Conservation (phyloP, 2,329 filamentous ascomycete genomes). For the Calonectria henricotiae region DNA sequence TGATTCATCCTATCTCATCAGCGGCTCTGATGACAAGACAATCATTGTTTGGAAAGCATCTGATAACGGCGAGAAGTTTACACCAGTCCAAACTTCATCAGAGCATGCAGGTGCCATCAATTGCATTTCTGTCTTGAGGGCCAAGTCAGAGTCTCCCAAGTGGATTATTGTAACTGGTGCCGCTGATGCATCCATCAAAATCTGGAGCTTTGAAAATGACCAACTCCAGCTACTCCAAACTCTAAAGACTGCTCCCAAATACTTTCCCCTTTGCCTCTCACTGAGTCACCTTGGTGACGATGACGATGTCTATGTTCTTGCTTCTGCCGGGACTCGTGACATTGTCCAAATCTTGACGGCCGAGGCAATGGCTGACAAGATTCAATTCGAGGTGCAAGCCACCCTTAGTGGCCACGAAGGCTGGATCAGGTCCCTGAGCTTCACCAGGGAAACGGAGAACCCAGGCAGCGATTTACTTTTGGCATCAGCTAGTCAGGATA, state of each 20-base stretch:
- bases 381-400: conserved; percentile 79
- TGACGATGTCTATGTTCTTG: conserved; percentile 76
- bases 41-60: conserved; percentile 79
- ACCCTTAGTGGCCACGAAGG: conserved; percentile 92
- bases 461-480: conserved; percentile 80
- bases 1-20: conserved; percentile 75
- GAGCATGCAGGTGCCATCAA: conserved; percentile 86
- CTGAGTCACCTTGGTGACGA: conserved; percentile 73
- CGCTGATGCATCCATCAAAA: conserved; percentile 81
- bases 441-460: conserved; percentile 75
- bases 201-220: conserved; percentile 78
- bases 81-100: conserved; percentile 68
- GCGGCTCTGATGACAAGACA: conserved; percentile 85
- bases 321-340: conserved; percentile 88
- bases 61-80: conserved; percentile 50
- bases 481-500: conserved; percentile 96
- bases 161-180: conserved; percentile 83
- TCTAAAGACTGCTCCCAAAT: conserved; percentile 82
- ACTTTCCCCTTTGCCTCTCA: conserved; percentile 86
- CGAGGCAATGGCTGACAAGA: conserved; percentile 58
- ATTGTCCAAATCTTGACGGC: conserved; percentile 86
- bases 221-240: conserved; percentile 75
- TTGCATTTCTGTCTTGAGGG: conserved; percentile 68
- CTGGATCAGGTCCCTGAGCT: conserved; percentile 91
- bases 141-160: conserved; percentile 50